Conservation (phyloP, 208 protist species). For the Acanthamoeba healyi region DNA sequence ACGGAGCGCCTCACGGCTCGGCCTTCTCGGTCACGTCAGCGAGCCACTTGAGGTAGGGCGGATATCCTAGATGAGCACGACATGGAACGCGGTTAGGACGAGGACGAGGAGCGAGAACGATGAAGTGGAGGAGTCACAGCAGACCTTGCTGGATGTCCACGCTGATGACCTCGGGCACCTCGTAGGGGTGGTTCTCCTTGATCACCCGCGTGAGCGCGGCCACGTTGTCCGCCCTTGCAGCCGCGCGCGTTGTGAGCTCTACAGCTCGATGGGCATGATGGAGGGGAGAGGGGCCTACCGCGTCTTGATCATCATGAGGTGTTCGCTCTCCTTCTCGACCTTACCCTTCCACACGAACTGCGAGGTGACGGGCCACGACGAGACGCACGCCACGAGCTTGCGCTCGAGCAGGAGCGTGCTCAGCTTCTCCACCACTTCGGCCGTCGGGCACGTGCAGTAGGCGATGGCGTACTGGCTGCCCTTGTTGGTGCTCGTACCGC, state of each 20-base stretch:
- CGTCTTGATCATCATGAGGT: slow-evolving; percentile 52
- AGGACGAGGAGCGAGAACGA: no score
- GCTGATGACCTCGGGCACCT: slow-evolving; percentile 38
- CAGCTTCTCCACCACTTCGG: slow-evolving; percentile 1
- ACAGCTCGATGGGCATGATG: neutral
- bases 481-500: neutral
- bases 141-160: neutral
- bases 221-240: neutral
- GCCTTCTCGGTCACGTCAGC: slow-evolving; percentile 11
- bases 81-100: neutral
- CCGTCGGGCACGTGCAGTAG: slow-evolving; percentile 15
- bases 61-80: neutral
- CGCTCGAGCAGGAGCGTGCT: neutral
- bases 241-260: neutral
- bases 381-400: slow-evolving; percentile 25
- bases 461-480: slow-evolving; percentile 3
- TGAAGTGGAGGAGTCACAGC: no score
- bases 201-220: neutral
- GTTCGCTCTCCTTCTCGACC: slow-evolving; percentile 17
- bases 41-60: slow-evolving; percentile 54
- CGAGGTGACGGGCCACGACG: slow-evolving; percentile 1
- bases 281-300: neutral
- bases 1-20: no score
- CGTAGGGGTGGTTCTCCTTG: slow-evolving; percentile 43
- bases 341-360: slow-evolving; percentile 18